A percentile compares a stretch with the other conserved stretches of the same genome.
Conservation (phyloP, 306 rosid genomes). For the Dicorynia guianensis region DNA sequence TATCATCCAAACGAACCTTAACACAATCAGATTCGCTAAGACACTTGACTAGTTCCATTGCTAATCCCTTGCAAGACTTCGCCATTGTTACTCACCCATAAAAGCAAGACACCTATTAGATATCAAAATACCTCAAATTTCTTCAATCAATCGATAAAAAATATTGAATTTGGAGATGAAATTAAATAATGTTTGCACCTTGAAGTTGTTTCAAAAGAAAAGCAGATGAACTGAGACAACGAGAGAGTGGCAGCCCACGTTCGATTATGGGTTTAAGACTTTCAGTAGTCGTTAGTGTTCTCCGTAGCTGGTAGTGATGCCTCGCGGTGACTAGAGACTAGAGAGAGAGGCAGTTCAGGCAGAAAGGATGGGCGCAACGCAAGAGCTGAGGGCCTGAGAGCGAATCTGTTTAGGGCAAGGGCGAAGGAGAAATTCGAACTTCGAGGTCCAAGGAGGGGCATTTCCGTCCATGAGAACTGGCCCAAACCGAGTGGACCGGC, state of each 20-base stretch:
- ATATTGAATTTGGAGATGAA: no score
- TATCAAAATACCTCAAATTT: neutral
- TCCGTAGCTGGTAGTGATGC: no score
- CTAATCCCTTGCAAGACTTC: conserved; percentile 94
- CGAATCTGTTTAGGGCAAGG: no score
- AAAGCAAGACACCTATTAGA: no score
- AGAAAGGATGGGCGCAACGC: no score
- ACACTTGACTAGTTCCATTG: conserved; percentile 86
- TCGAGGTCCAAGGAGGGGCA: neutral
- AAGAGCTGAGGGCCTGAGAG: no score
- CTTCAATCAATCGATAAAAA: conserved; percentile 1
- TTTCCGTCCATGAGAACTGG: conserved; percentile 1
- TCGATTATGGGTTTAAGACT: neutral
- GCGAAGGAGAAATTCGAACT: no score
- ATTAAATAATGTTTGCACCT: no score
- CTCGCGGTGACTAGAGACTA: no score
- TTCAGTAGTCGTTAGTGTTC: neutral
- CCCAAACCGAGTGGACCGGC: conserved; percentile 34
- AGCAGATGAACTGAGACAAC: neutral
- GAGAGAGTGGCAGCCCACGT: neutral
- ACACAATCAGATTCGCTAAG: conserved; percentile 89
- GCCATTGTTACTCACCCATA: conserved; percentile 58
- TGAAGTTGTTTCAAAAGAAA: no score
- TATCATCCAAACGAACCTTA: conserved; percentile 55
- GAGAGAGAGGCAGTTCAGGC: no score